Base-by-base conservation (phyloP, 208 protist species). In the Herpetomonas tarakana region DNA sequence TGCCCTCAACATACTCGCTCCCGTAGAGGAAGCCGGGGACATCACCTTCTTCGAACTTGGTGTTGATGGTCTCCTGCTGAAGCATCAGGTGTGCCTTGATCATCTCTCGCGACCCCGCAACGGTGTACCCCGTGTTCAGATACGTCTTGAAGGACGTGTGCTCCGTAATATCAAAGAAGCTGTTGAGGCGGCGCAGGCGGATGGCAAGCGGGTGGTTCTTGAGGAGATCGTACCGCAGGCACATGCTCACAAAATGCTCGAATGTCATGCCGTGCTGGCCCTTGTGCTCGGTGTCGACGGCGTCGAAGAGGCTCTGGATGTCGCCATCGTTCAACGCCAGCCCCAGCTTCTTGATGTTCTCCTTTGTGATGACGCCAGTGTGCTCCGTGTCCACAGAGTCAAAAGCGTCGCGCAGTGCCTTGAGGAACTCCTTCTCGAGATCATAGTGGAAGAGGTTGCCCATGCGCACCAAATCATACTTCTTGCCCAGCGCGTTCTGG, bases 101-200 rank as follows among this genome's bases (percentile, higher is more conserved):
- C 51, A 88, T 78, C 62, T 86, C 77, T 28, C 76, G 64, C 30
- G 69, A 65, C 16, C 89, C 86, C 6, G 83, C 70, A 18, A 95
- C 89, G 47, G 79, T 95, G 76, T 91, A 95, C 19, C 89, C 86
- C 12, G 86, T 90, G 68, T 76, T 90, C 18, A 92, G 35, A 55
- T 68, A 79, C 16, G 50, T 65, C 38, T 85, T 81, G 45, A 90
- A 74, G 45, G 64, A 74, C 27, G 62, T 57, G 52, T 82, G 73
- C 54, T 95, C 85, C 11, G 83, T 91, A 18, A 79, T 63, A 38
- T 81, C 82, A 65, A 92, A 95, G 51, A 95, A 80, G 31, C 76
- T 69, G 19, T 93, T 83, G 0, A 91, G 61, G 29, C 81, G 80
- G 25, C 83, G 85, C 4, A 95, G 68, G 51, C 83, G 78, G 25